Percentiles rank a stretch among this genome's conserved stretches.
phyloP scores from a whole-genome alignment of 2,329 filamentous ascomycete genomes.

The Aquanectria penicillioides region DNA sequence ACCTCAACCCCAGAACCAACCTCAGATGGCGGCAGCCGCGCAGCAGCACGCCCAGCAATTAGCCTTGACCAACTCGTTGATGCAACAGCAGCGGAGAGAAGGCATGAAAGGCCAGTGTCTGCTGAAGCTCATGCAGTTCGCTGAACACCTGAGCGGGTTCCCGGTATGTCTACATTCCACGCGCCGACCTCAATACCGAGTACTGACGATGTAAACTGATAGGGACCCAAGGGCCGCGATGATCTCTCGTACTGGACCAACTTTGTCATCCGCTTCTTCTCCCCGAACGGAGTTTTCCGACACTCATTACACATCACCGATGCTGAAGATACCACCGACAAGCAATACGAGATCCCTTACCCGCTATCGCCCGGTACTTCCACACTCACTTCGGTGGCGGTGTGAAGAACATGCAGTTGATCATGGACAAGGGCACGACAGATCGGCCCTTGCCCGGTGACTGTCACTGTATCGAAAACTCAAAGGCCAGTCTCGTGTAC shows the following conservation, averaged over 20 bases:
- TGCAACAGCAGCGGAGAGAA: conserved; percentile 61
- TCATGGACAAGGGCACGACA: conserved; percentile 73
- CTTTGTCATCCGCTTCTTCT: conserved; percentile 86
- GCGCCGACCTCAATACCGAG: too few species aligned
- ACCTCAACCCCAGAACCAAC: conserved; percentile 42
- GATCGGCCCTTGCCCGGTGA: conserved; percentile 69
- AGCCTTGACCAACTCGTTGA: conserved; percentile 45
- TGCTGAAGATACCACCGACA: conserved; percentile 69
- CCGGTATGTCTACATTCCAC: conserved; percentile 54
- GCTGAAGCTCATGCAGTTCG: conserved; percentile 69
- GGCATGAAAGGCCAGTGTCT: conserved; percentile 67
- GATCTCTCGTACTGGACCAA: conserved; percentile 81
- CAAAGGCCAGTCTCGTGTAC: conserved; percentile 83
- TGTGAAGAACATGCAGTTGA: conserved; percentile 85
- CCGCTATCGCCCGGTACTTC: conserved; percentile 87
- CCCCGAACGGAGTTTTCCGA: conserved; percentile 78
- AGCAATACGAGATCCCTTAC: conserved; percentile 87
- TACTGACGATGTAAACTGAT: too few species aligned
- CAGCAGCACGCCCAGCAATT: conserved; percentile 49
- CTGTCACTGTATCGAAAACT: conserved; percentile 79
- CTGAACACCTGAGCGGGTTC: conserved; percentile 69
- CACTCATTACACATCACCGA: conserved; percentile 71
- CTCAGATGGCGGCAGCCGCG: conserved; percentile 38
- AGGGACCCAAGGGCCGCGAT: conserved; percentile 69
- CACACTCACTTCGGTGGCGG: conserved; percentile 89